Percentiles rank a stretch among this genome's conserved stretches.
Conservation (phyloP, 768 basidiomycete genomes). For the Guyanaporus albipodus region DNA sequence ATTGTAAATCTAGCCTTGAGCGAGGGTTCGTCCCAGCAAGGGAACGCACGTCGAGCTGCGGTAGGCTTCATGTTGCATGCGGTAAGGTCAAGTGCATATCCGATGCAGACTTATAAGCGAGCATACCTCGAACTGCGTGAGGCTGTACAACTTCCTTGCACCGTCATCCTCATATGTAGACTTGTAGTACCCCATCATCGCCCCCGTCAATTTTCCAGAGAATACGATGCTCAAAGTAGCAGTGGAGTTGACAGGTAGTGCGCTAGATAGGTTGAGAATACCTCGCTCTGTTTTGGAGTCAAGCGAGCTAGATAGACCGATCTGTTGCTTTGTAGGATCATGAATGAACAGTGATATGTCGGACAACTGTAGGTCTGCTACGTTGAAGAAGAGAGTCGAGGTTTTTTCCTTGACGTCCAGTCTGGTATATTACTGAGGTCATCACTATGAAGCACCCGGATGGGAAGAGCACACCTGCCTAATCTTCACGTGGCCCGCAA, state of each 20-base stretch:
- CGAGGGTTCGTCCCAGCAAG: slow-evolving; percentile 91
- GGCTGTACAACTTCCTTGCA: slow-evolving; percentile 60
- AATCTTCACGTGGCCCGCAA: slow-evolving; percentile 73
- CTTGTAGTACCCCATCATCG: slow-evolving; percentile 84
- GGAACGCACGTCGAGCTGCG: slow-evolving; percentile 76
- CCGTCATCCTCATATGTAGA: slow-evolving; percentile 61
- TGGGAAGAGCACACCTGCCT: slow-evolving; percentile 39
- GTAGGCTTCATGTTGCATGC: slow-evolving; percentile 54
- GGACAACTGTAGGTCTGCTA: slow-evolving; percentile 54
- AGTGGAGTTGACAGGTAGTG: slow-evolving; percentile 63
- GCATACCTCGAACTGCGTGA: slow-evolving; percentile 86
- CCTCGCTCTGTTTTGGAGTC: slow-evolving; percentile 65
- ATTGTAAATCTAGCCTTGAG: slow-evolving; percentile 81
- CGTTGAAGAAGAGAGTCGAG: slow-evolving; percentile 61
- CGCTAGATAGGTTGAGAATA: slow-evolving; percentile 52
- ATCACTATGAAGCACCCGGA: not conserved
- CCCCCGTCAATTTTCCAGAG: slow-evolving; percentile 59
- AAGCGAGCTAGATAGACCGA: slow-evolving; percentile 42
- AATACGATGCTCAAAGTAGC: slow-evolving; percentile 70
- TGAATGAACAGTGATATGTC: slow-evolving; percentile 54
- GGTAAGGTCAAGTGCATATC: not conserved
- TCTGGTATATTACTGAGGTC: slow-evolving; percentile 33
- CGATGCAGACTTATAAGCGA: not conserved
- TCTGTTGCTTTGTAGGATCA: slow-evolving; percentile 46
- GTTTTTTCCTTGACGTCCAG: slow-evolving; percentile 62